phyloP scores from a whole-genome alignment of 352 stramenopile species.

The Phytophthora cactorum region DNA sequence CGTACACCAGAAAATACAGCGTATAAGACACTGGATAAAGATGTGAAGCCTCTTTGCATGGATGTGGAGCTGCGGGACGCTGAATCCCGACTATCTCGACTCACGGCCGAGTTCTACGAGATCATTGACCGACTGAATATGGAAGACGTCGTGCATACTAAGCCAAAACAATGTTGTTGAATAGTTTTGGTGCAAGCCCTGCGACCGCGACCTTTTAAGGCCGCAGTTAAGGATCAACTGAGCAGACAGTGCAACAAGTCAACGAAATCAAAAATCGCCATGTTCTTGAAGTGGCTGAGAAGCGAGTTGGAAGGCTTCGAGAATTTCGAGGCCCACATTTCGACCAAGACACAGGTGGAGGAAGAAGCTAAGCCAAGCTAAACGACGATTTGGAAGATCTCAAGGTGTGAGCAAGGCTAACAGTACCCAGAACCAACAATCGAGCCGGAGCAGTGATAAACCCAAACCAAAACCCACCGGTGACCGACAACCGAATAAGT shows the following conservation, averaged over 20 bases:
- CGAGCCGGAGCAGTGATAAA: background rate
- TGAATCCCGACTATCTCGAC: slow-evolving; percentile 8
- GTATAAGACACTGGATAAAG: slow-evolving; percentile 15
- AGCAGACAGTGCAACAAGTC: slow-evolving; percentile 10
- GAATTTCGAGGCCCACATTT: slow-evolving; percentile 10
- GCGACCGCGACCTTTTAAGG: background rate
- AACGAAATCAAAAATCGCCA: background rate
- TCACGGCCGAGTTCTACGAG: slow-evolving; percentile 11
- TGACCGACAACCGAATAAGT: background rate
- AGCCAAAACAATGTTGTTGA: background rate
- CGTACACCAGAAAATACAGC: slow-evolving; percentile 17
- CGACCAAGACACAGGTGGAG: background rate
- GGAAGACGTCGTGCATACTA: slow-evolving; percentile 6
- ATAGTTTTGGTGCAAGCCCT: background rate
- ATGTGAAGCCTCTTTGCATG: slow-evolving; percentile 15
- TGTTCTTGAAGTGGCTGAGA: slow-evolving; percentile 8
- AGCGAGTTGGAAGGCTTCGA: slow-evolving; percentile 7
- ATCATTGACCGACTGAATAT: slow-evolving; percentile 25
- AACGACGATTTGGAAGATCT: background rate
- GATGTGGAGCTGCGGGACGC: slow-evolving; percentile 4
- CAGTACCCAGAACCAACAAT: background rate
- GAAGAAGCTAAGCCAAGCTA: background rate
- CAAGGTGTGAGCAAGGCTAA: background rate
- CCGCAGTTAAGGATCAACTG: slow-evolving; percentile 12
- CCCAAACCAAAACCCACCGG: background rate